Conservation (phyloP, 1,284 basidiomycete species). For the Melampsora americana region DNA sequence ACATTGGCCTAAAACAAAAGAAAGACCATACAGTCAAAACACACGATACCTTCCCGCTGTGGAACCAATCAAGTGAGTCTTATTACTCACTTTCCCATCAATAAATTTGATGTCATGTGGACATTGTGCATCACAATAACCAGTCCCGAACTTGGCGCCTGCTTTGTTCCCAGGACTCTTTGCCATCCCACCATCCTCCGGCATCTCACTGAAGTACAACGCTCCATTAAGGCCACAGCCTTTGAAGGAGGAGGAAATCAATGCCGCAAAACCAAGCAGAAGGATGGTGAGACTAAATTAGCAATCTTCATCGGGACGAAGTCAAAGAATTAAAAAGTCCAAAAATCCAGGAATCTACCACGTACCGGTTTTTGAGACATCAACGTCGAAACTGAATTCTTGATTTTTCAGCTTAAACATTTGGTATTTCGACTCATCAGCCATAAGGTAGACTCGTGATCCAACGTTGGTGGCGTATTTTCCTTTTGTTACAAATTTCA, state of each 20-base stretch:
- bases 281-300: too few relatives aligned
- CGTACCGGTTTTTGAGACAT: constrained; percentile 19
- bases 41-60: not conserved
- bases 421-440: constrained; percentile 10
- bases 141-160: constrained; percentile 43
- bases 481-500: constrained; percentile 24
- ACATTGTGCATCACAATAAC: constrained; percentile 55
- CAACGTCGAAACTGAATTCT: constrained; percentile 30
- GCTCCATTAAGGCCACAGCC: constrained; percentile 53
- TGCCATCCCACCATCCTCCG: constrained; percentile 48
- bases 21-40: not conserved
- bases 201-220: constrained; percentile 55
- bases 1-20: constrained; percentile 55
- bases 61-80: not conserved
- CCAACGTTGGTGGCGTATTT: constrained; percentile 20
- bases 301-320: too few relatives aligned
- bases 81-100: constrained; percentile 58
- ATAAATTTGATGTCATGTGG: constrained; percentile 62
- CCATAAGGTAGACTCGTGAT: constrained; percentile 24
- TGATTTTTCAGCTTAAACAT: constrained; percentile 40
- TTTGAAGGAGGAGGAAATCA: too few relatives aligned
- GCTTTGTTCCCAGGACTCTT: constrained; percentile 25
- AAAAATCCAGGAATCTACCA: too few relatives aligned
- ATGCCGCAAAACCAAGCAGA: too few relatives aligned
- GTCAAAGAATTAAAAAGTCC: too few relatives aligned